A percentile compares a stretch with the other conserved stretches of the same genome.
Evolutionary conservation across 1,284 basidiomycete genomes (phyloP).

Genomic region (Lentinula novae-zelandiae): DNA sequence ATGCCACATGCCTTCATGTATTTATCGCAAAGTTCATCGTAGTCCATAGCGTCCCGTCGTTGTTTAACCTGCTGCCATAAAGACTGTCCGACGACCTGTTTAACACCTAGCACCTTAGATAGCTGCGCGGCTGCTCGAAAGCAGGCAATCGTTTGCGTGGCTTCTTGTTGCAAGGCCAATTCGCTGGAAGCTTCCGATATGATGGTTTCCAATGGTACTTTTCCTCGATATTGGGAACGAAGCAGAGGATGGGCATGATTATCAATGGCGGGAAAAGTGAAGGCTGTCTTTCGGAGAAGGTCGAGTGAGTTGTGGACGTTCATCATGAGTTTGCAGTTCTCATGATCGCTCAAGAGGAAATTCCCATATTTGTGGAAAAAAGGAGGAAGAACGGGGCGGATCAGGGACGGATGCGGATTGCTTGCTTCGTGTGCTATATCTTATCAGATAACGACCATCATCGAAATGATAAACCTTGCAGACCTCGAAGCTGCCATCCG

Average conservation of each 20-base stretch:
- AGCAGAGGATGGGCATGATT: conserved; percentile 76
- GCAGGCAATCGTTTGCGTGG: conserved; percentile 53
- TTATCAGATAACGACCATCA: conserved; percentile 46
- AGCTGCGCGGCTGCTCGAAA: conserved; percentile 56
- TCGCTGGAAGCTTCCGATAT: conserved; percentile 60
- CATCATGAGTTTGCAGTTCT: neutral
- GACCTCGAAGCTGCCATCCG: conserved; percentile 61
- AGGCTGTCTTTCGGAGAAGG: conserved; percentile 22
- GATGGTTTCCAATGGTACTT: conserved; percentile 55
- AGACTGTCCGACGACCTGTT: conserved; percentile 19
- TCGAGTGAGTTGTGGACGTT: conserved; percentile 1
- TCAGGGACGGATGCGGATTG: neutral
- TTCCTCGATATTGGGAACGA: conserved; percentile 37
- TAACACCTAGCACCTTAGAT: conserved; percentile 41
- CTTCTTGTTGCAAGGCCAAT: conserved; percentile 43
- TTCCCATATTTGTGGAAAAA: neutral
- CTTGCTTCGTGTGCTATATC: conserved; percentile 15
- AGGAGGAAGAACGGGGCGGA: neutral
- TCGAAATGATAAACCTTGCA: conserved; percentile 59
- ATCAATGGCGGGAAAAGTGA: conserved; percentile 54
- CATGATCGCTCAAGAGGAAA: neutral
- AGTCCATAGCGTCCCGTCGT: conserved; percentile 38
- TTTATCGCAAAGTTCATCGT: conserved; percentile 49
- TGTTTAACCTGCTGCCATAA: conserved; percentile 60
- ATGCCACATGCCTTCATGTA: conserved; percentile 54